phyloP scores from a whole-genome alignment of 1,284 basidiomycete species.

The Boletus smithii region DNA sequence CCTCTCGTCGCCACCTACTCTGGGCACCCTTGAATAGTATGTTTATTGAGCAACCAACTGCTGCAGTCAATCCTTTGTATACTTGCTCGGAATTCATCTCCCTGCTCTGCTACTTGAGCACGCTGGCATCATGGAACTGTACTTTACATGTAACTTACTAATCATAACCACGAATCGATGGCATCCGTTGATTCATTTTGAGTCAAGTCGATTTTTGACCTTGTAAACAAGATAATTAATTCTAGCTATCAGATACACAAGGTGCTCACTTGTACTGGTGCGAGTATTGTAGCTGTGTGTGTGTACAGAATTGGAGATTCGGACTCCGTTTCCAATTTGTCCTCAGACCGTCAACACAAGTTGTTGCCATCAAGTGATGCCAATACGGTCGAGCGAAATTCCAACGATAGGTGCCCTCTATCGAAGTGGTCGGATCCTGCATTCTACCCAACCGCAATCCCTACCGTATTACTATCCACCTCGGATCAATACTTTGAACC shows the following conservation, averaged over 20 bases:
- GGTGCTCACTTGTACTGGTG: no score
- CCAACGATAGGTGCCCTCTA: conserved; percentile 53
- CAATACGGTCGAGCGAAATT: conserved; percentile 43
- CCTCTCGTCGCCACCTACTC: conserved; percentile 30
- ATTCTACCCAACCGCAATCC: conserved; percentile 29
- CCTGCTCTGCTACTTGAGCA: neutral
- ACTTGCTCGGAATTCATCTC: conserved; percentile 5
- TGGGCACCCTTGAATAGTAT: conserved; percentile 16
- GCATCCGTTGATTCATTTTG: conserved; percentile 3
- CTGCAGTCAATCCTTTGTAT: conserved; percentile 11
- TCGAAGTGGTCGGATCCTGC: conserved; percentile 34
- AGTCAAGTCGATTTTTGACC: no score
- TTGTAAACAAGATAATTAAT: no score
- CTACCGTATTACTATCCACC: no score
- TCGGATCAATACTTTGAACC: conserved; percentile 41
- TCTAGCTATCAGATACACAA: no score
- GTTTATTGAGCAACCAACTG: neutral
- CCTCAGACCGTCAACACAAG: no score
- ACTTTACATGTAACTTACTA: conserved; percentile 16
- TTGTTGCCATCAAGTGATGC: conserved; percentile 29
- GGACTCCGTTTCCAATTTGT: no score
- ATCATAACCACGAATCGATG: conserved; percentile 2
- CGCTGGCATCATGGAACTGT: conserved; percentile 5
- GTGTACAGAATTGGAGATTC: no score
- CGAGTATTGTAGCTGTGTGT: no score